phyloP scores from a whole-genome alignment of 805 yeast genomes.

The Hanseniaspora taiwanica region DNA sequence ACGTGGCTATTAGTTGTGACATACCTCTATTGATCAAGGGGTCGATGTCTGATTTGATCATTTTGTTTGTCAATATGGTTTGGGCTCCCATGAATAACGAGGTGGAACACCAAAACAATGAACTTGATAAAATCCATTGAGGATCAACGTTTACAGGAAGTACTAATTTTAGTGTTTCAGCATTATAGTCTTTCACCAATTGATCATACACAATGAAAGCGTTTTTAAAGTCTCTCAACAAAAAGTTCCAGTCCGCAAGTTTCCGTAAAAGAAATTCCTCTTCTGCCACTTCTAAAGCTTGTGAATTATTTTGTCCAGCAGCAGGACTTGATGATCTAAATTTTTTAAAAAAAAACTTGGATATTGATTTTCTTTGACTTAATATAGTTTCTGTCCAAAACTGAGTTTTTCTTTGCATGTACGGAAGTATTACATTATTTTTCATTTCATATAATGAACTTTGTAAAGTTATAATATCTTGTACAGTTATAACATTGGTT shows the following conservation, averaged over 20 bases:
- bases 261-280: conserved; percentile 61
- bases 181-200: conserved; percentile 60
- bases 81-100: conserved; percentile 50
- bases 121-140: conserved; percentile 37
- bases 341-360: conserved; percentile 41
- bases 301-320: not conserved
- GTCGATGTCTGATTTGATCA: conserved; percentile 32
- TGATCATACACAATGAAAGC: conserved; percentile 78
- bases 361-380: conserved; percentile 57
- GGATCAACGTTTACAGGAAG: conserved; percentile 21
- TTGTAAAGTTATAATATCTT: conserved; percentile 14
- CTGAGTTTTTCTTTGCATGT: conserved; percentile 71
- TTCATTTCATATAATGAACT: conserved; percentile 14
- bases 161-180: conserved; percentile 69
- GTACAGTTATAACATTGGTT: conserved; percentile 10
- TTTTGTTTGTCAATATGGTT: conserved; percentile 28
- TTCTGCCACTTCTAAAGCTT: not conserved
- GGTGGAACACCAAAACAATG: conserved; percentile 79
- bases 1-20: conserved; percentile 1
- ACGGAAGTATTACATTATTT: conserved; percentile 39
- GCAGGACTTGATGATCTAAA: conserved; percentile 8
- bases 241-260: conserved; percentile 85
- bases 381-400: conserved; percentile 77
- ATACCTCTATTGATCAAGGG: conserved; percentile 24
- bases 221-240: conserved; percentile 76